Evolutionary conservation across 352 stramenopile genomes (phyloP).

Genomic region (Pythium monospermum): DNA sequence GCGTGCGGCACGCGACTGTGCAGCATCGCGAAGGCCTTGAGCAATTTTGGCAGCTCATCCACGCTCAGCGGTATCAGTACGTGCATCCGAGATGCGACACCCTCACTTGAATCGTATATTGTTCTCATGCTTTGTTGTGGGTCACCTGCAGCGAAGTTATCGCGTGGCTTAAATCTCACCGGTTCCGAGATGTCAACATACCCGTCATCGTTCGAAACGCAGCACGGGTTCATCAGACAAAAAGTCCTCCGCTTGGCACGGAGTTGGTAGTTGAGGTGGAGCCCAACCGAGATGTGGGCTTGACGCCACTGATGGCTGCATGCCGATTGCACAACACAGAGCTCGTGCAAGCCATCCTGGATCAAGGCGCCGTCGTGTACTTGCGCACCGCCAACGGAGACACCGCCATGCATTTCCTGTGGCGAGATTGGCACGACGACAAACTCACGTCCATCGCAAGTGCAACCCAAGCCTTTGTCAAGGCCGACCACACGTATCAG

Average conservation of each 20-base stretch:
- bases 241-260: neutral
- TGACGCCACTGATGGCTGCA: conserved; percentile 69
- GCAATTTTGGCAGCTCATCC: conserved; percentile 60
- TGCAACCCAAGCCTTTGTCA: conserved; percentile 25
- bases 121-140: no score
- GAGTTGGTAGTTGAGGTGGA: conserved; percentile 2
- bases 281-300: conserved; percentile 28
- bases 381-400: conserved; percentile 62
- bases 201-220: conserved; percentile 27
- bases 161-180: conserved; percentile 52
- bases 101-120: no score
- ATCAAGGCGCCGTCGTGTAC: conserved; percentile 42
- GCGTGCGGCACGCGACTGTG: conserved; percentile 31
- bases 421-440: conserved; percentile 30
- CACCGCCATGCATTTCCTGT: conserved; percentile 62
- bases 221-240: no score
- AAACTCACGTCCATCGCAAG: conserved; percentile 26
- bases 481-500: conserved; percentile 26
- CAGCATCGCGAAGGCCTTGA: conserved; percentile 36
- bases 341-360: conserved; percentile 40
- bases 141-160: conserved; percentile 48
- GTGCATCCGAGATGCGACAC: no score
- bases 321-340: conserved; percentile 45
- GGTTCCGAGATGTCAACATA: conserved; percentile 66
- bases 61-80: conserved; percentile 30